These are phyloP conservation scores for Eucalyptus shirleyi DNA, from an alignment of 345 rosid species.

Conservation along the genomic window DNA sequence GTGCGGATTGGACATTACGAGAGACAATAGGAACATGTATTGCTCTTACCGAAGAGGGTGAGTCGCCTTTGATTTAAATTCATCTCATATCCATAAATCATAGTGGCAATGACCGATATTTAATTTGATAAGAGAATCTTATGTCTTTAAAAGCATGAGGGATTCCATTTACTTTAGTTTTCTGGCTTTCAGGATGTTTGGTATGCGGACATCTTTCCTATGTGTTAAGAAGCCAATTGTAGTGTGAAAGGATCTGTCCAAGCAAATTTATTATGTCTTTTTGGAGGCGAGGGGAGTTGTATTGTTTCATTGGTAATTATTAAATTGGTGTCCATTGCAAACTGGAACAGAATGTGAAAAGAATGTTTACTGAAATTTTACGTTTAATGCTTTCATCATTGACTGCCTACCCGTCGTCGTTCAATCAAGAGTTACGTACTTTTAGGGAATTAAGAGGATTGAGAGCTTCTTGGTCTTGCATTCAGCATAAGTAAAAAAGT, in stretches of 20 bases:
- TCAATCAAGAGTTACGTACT: not conserved
- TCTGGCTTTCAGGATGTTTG: not conserved
- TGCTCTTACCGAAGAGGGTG: slow-evolving; percentile 41
- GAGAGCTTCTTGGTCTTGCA: not conserved
- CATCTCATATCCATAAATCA: not conserved
- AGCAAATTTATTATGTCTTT: not conserved
- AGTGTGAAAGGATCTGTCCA: not conserved
- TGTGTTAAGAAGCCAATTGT: not conserved
- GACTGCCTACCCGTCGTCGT: not conserved
- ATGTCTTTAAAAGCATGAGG: not conserved
- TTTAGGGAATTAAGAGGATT: not conserved
- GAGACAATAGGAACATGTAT: slow-evolving; percentile 51
- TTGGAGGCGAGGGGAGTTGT: not conserved
- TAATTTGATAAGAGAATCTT: not conserved
- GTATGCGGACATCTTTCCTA: not conserved
- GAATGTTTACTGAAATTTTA: not conserved
- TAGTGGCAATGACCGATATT: not conserved
- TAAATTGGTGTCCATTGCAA: not conserved
- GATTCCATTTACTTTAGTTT: not conserved
- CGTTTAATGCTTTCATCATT: not conserved
- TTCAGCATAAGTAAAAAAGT: not conserved
- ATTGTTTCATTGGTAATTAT: not conserved
- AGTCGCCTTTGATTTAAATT: not conserved
- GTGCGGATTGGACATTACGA: slow-evolving; percentile 44
- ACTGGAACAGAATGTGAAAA: not conserved